Evolutionary conservation across 345 rosid genomes (phyloP).

Genomic region (Physaria fendleri): DNA sequence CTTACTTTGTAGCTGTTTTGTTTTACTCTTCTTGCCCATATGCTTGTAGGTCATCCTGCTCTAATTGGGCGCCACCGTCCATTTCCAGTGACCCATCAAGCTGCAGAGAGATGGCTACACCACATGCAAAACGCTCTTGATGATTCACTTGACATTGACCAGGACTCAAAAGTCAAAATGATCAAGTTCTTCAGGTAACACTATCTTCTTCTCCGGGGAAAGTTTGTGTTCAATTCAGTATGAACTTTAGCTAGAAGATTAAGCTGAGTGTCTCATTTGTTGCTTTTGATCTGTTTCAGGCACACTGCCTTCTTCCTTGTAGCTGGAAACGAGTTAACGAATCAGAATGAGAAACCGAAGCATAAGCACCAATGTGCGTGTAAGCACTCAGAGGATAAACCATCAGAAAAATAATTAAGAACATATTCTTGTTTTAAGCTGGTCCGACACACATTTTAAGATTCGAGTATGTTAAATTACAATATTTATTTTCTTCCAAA

Average conservation of each 20-base stretch:
- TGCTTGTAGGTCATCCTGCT: conserved; percentile 86
- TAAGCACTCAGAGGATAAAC: conserved; percentile 38
- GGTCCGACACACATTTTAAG: neutral
- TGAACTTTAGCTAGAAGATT: neutral
- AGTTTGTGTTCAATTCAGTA: neutral
- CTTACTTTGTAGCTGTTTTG: neutral
- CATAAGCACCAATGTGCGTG: conserved; percentile 34
- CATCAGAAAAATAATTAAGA: conserved; percentile 29
- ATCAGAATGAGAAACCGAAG: conserved; percentile 26
- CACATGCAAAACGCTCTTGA: conserved; percentile 84
- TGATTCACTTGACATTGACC: conserved; percentile 51
- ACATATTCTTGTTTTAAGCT: neutral
- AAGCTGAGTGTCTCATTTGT: neutral
- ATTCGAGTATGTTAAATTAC: neutral
- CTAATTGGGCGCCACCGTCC: conserved; percentile 82
- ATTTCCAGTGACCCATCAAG: conserved; percentile 74
- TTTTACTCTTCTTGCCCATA: neutral
- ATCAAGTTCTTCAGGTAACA: conserved; percentile 75
- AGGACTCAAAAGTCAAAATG: conserved; percentile 66
- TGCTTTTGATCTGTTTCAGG: conserved; percentile 32
- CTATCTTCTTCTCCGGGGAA: neutral
- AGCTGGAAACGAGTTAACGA: conserved; percentile 83
- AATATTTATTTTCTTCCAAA: neutral
- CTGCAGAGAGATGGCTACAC: conserved; percentile 84
- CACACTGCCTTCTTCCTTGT: conserved; percentile 92